phyloP scores from a whole-genome alignment of 2,329 filamentous ascomycete genomes.

The Claviceps capensis region DNA sequence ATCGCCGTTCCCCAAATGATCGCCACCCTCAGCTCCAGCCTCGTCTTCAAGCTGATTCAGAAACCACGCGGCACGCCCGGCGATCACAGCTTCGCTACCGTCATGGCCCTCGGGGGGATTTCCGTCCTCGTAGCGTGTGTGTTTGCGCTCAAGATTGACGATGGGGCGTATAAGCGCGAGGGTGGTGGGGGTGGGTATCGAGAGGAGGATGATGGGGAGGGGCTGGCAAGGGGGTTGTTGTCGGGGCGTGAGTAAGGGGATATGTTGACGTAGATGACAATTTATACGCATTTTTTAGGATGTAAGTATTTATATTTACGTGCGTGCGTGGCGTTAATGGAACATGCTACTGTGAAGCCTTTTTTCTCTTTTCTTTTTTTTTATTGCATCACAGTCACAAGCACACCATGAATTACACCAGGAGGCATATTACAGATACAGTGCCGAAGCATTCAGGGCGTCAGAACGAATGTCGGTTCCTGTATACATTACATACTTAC shows the following conservation, averaged over 20 bases:
- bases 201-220: conserved; percentile 20
- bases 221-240: conserved; percentile 6
- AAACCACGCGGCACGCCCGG: conserved; percentile 75
- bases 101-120: conserved; percentile 70
- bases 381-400: too few relatives aligned
- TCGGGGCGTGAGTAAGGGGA: background rate
- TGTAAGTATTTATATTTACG: too few relatives aligned
- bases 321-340: too few relatives aligned
- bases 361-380: too few relatives aligned
- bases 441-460: too few relatives aligned
- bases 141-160: conserved; percentile 53
- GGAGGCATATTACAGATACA: too few relatives aligned
- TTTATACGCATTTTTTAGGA: too few relatives aligned
- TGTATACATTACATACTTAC: too few relatives aligned
- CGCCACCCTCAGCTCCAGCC: conserved; percentile 69
- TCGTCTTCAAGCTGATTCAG: conserved; percentile 75
- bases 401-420: too few relatives aligned
- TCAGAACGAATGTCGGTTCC: too few relatives aligned
- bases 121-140: conserved; percentile 66
- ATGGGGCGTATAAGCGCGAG: conserved; percentile 31
- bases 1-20: conserved; percentile 86
- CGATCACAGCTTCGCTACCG: conserved; percentile 77
- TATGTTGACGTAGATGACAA: too few relatives aligned
- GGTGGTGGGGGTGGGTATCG: background rate
- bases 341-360: too few relatives aligned